Percentiles rank a stretch among this genome's conserved stretches.
phyloP scores from a whole-genome alignment of 176 grass and related monocot species.

The Cenchrus fungigraminus region DNA sequence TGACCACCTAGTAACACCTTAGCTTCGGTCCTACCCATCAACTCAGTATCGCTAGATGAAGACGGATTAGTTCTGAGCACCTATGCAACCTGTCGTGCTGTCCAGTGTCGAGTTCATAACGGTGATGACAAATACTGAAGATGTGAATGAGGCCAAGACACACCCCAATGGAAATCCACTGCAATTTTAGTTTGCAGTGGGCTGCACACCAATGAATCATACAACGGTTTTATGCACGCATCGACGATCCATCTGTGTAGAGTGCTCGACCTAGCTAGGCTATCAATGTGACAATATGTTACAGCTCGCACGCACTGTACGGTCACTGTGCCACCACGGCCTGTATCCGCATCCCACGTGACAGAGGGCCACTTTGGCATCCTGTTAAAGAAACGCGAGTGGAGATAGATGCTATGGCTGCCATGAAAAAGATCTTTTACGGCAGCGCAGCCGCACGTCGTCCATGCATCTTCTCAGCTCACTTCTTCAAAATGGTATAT shows the following conservation, averaged over 20 bases:
- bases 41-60: not conserved
- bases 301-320: not conserved
- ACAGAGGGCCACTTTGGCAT: slow-evolving; percentile 6
- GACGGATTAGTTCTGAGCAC: not conserved
- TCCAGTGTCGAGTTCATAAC: not conserved
- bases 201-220: not conserved
- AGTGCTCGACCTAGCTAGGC: not conserved
- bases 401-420: not conserved
- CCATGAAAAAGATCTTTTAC: slow-evolving; percentile 17
- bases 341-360: not conserved
- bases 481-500: not conserved
- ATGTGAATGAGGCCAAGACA: no score
- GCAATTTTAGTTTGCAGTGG: not conserved
- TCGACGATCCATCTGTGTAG: not conserved
- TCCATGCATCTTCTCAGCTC: slow-evolving; percentile 22
- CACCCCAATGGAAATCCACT: no score
- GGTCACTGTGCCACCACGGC: slow-evolving; percentile 14
- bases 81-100: not conserved
- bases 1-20: not conserved
- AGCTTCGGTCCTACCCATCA: not conserved
- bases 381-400: not conserved
- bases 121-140: not conserved
- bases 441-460: not conserved
- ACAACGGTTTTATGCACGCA: not conserved
- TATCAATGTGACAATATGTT: not conserved